Conservation (phyloP, 306 rosid species). For the Vigna nakashimae region DNA sequence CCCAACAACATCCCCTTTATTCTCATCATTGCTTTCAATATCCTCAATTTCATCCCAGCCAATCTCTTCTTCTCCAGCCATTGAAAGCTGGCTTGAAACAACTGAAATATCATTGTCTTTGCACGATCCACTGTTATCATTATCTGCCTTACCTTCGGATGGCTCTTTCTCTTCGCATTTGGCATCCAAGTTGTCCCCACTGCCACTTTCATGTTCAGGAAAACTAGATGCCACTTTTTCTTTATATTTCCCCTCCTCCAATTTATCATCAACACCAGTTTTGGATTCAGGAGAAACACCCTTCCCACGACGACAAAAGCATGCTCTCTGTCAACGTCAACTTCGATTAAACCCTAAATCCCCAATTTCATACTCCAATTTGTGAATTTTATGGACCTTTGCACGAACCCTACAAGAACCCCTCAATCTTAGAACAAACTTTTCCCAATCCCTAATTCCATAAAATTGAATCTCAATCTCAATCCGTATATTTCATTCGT, state of each 20-base stretch:
- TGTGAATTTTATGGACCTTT: too few relatives aligned
- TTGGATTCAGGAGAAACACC: constrained; percentile 39
- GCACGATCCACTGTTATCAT: constrained; percentile 63
- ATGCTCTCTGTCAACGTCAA: too few relatives aligned
- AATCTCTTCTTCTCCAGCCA: constrained; percentile 81
- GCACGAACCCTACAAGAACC: too few relatives aligned
- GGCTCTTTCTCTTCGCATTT: constrained; percentile 51
- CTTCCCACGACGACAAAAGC: too few relatives aligned
- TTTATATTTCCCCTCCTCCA: neutral
- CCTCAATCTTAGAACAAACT: too few relatives aligned
- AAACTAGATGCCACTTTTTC: constrained; percentile 43
- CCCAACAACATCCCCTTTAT: constrained; percentile 53
- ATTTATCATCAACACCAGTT: constrained; percentile 46
- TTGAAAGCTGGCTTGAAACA: constrained; percentile 77
- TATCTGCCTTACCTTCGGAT: constrained; percentile 58
- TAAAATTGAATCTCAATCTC: too few relatives aligned
- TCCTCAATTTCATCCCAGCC: constrained; percentile 97
- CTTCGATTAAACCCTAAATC: too few relatives aligned
- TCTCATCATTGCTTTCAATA: constrained; percentile 67
- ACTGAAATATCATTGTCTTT: constrained; percentile 86
- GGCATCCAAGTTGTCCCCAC: constrained; percentile 46
- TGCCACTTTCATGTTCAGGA: constrained; percentile 42
- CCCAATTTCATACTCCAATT: too few relatives aligned
- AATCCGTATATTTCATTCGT: too few relatives aligned
- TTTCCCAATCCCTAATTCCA: too few relatives aligned